A percentile compares a stretch with the other conserved stretches of the same genome.
Conservation (phyloP, 129 eudicot species). For the Logfia minima region DNA sequence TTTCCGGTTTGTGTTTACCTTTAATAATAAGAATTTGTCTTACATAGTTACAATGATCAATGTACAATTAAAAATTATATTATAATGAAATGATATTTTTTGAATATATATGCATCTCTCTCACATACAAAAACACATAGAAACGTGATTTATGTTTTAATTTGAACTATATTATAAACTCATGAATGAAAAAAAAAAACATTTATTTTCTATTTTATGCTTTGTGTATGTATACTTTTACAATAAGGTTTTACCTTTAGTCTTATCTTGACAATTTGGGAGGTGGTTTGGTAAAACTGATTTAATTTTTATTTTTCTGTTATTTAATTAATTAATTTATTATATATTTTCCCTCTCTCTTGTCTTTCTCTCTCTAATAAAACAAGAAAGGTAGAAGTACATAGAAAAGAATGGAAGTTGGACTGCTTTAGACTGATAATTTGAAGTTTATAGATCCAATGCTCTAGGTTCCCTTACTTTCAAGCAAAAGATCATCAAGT, state of each 20-base stretch:
- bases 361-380: conserved; percentile 23
- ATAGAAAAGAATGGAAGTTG: conserved; percentile 42
- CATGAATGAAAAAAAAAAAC: no score
- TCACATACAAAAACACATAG: not conserved
- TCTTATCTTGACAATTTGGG: no score
- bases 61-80: not conserved
- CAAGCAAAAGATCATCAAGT: conserved; percentile 37
- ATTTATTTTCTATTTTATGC: no score
- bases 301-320: not conserved
- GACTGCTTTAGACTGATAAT: conserved; percentile 46
- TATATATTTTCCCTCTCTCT: not conserved
- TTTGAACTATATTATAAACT: not conserved
- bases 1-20: not conserved
- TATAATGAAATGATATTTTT: not conserved
- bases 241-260: no score
- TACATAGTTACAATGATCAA: conserved; percentile 1
- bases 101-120: conserved; percentile 11
- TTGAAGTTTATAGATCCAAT: conserved; percentile 48
- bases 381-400: conserved; percentile 38
- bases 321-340: no score
- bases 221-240: no score
- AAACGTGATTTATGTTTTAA: not conserved
- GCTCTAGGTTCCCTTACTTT: conserved; percentile 43
- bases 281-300: not conserved
- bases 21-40: conserved; percentile 28